Conservation (phyloP, 108 stramenopile species). For the Seminavis robusta region DNA sequence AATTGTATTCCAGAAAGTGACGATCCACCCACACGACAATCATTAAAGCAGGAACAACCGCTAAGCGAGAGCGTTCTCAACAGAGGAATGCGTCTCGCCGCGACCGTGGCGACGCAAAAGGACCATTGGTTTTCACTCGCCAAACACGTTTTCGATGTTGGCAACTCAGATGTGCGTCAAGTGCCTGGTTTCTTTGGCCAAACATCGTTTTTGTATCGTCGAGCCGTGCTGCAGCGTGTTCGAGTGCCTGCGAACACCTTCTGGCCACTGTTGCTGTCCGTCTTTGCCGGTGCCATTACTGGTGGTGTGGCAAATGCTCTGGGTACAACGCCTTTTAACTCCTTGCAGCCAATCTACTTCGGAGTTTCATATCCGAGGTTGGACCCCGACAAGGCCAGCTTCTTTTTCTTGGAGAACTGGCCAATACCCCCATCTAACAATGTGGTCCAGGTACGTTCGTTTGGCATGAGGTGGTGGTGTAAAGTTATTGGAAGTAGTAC, state of each 20-base stretch:
- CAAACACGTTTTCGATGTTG: background rate
- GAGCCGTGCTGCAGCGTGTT: background rate
- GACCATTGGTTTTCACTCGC: background rate
- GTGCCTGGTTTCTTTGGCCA: background rate
- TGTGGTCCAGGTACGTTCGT: background rate
- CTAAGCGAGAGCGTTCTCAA: background rate
- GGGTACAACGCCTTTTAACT: no score
- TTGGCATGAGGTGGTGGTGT: background rate
- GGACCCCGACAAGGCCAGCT: no score
- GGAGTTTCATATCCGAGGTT: background rate
- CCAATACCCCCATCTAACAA: background rate
- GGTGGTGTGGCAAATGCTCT: no score
- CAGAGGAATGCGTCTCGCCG: background rate
- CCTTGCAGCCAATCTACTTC: background rate
- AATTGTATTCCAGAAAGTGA: no score
- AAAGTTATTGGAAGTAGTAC: background rate
- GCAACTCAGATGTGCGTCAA: background rate
- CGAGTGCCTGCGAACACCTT: slow-evolving; percentile 4
- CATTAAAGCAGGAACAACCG: background rate
- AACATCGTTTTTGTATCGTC: background rate
- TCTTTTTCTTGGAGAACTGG: background rate
- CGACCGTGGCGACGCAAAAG: background rate
- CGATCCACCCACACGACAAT: background rate
- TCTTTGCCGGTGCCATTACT: background rate
- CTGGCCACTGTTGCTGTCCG: background rate